Percentiles rank a stretch among this genome's conserved stretches.
Evolutionary conservation across 768 basidiomycete species (phyloP).

Genomic region (Chalciporus piperatus): DNA sequence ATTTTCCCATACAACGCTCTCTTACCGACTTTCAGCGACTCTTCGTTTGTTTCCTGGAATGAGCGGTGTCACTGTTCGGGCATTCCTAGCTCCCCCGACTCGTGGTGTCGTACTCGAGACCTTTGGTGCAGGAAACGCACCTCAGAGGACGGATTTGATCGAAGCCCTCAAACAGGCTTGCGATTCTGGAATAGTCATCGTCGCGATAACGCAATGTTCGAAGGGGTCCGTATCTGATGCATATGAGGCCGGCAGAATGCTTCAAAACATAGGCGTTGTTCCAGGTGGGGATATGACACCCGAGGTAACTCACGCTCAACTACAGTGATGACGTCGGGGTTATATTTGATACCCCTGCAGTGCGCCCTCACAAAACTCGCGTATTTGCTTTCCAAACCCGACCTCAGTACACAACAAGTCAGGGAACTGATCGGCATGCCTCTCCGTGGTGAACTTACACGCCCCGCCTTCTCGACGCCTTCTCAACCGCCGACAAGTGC

Average conservation of each 20-base stretch:
- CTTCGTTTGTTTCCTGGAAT: constrained; percentile 89
- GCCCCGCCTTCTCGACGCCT: constrained; percentile 42
- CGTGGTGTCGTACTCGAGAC: constrained; percentile 86
- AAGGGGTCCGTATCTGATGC: constrained; percentile 84
- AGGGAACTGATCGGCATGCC: constrained; percentile 73
- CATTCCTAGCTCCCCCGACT: constrained; percentile 72
- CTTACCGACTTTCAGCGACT: constrained; percentile 50
- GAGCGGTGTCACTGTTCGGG: constrained; percentile 64
- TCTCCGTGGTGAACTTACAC: constrained; percentile 86
- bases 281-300: constrained; percentile 93
- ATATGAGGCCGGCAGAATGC: constrained; percentile 74
- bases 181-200: constrained; percentile 79
- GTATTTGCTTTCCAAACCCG: constrained; percentile 85
- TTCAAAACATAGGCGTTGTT: constrained; percentile 73
- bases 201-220: constrained; percentile 88
- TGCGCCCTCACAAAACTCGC: constrained; percentile 88
- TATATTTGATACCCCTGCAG: constrained; percentile 40
- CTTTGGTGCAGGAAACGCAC: constrained; percentile 92
- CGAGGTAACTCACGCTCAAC: constrained; percentile 52
- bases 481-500: constrained; percentile 39
- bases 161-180: constrained; percentile 78
- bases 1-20: constrained; percentile 7
- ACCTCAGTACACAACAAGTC: constrained; percentile 65
- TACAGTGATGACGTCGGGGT: not conserved
- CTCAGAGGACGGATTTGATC: constrained; percentile 74